Base-by-base conservation (phyloP, 2,329 filamentous ascomycete species). In the Pleurostoma richardsiae region DNA sequence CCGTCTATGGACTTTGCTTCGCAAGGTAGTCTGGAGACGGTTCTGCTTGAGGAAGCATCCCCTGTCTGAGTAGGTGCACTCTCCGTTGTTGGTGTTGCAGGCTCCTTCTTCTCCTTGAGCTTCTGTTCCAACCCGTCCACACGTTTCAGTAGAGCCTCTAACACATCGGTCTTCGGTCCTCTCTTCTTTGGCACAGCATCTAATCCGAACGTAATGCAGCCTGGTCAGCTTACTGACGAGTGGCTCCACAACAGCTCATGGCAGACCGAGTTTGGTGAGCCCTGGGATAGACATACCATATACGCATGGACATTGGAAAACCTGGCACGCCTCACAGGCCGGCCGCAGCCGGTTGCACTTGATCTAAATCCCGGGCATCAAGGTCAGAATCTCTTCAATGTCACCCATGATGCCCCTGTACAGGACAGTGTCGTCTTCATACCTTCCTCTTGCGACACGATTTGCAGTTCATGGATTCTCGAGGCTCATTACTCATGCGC, bases 381-480 rank as follows among this genome's bases (percentile, higher is more conserved):
- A 45, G 51, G 44, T 40, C 50, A 49, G 41, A 28, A 44, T 27
- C 26, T 11, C 19, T 47, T 29, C 28, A 44, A 36, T 11, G 41
- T 11, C 19, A 29, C 26, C 36, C 41, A 29, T n/a, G 41, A 36
- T 40, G 33, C 38, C 41, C 30, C 33, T 36, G n/a, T 26, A 28
- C 31, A 40, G 6, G 26, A 26, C 10, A 27, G 36, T 44, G 44
- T 49, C 19, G 42, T 6, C n/a, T 11, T 50, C 71, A 42, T 67
- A 92, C 89, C 85, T 95, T 95, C 71, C 90, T 79, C 69, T 95
- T 95, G 56, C 90, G 82, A 73, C 90, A 95, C 47, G 88, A 94
- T 68, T 95, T 95, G 81, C 90, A 95, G 66, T 95, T 95, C 90
- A 95, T 95, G 31, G 87, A 88, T 73, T 95, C 90, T 59, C 87